Evolutionary conservation across 1,284 basidiomycete genomes (phyloP).

Genomic region (Leccinum insigne): DNA sequence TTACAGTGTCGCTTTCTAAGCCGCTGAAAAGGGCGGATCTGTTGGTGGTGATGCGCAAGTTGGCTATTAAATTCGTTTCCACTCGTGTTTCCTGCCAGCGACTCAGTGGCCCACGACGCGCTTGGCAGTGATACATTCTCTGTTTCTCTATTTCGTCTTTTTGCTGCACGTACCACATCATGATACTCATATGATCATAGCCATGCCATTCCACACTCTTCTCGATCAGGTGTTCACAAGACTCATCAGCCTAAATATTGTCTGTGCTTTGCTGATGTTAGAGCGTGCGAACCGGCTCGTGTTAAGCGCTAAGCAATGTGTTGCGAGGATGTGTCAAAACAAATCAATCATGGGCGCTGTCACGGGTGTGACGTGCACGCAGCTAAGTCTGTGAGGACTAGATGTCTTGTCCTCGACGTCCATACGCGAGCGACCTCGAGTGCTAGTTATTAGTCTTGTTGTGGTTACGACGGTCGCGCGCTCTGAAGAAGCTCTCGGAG

Average conservation of each 20-base stretch:
- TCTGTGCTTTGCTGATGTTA: constrained; percentile 32
- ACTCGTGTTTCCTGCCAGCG: constrained; percentile 34
- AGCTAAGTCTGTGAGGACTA: not conserved
- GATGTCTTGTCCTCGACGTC: not conserved
- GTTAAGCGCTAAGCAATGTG: not conserved
- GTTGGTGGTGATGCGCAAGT: constrained; percentile 74
- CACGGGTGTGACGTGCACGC: not conserved
- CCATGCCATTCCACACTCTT: constrained; percentile 29
- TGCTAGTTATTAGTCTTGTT: not conserved
- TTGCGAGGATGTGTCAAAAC: not conserved
- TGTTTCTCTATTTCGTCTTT: constrained; percentile 35
- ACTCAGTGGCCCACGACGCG: constrained; percentile 13
- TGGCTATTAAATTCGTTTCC: constrained; percentile 54
- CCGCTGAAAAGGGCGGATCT: constrained; percentile 88
- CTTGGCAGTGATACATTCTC: constrained; percentile 16
- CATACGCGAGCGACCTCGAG: not conserved
- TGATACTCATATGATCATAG: constrained; percentile 22
- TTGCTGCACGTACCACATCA: constrained; percentile 31
- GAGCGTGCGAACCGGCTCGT: constrained; percentile 17
- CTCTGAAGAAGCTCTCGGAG: not conserved
- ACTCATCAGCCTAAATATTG: constrained; percentile 38
- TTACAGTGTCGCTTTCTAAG: constrained; percentile 85
- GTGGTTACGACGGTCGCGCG: not conserved
- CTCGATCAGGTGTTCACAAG: constrained; percentile 21
- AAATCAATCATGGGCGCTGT: constrained; percentile 25